phyloP scores from a whole-genome alignment of 2,329 filamentous ascomycete genomes.

The Periconia sp. region DNA sequence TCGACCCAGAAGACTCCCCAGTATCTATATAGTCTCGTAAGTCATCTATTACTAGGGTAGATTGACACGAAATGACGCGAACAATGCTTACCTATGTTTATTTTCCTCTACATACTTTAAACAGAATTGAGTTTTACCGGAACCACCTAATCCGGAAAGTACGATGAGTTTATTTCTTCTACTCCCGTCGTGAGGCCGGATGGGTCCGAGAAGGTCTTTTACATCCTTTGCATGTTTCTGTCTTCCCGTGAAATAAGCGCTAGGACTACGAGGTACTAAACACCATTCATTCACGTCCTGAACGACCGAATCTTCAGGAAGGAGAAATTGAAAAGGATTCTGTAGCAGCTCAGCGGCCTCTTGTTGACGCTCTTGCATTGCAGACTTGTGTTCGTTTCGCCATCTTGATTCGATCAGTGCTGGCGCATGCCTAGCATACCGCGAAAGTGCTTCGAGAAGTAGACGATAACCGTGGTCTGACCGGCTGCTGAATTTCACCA shows the following conservation, averaged over 20 bases:
- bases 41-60: no score
- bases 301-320: constrained; percentile 5
- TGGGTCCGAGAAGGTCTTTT: constrained; percentile 17
- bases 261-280: constrained; percentile 24
- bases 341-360: constrained; percentile 21
- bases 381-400: constrained; percentile 18
- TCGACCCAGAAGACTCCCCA: constrained; percentile 49
- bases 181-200: constrained; percentile 8
- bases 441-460: constrained; percentile 24
- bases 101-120: constrained; percentile 46
- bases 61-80: neutral
- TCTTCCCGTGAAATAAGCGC: constrained; percentile 30
- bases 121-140: constrained; percentile 50
- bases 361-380: constrained; percentile 16
- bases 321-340: constrained; percentile 8
- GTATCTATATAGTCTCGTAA: constrained; percentile 26
- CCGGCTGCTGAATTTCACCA: constrained; percentile 27
- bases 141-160: constrained; percentile 47
- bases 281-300: constrained; percentile 24
- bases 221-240: constrained; percentile 17
- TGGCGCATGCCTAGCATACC: constrained; percentile 21
- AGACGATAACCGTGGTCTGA: constrained; percentile 20
- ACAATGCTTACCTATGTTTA: constrained; percentile 34
- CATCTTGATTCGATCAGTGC: constrained; percentile 18
- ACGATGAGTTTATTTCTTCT: constrained; percentile 37